Base-by-base conservation (phyloP, 2,329 filamentous ascomycete species). In the Penicillium sp. region DNA sequence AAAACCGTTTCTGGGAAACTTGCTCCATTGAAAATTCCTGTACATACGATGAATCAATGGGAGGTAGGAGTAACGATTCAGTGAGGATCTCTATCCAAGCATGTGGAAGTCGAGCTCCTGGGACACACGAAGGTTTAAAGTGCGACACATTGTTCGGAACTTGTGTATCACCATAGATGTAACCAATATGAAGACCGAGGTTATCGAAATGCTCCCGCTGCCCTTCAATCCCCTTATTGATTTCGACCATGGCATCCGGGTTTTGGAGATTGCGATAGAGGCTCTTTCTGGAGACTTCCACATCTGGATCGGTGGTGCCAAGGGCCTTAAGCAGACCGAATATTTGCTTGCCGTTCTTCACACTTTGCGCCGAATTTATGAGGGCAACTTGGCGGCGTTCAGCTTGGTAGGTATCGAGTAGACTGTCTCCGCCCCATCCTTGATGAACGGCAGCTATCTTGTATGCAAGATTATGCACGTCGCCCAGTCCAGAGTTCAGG, bases 401-500 rank as follows among this genome's bases (percentile, higher is more conserved):
- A 2, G 53, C 33, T 18, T 72, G 58, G 51, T 79, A 79, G 1
- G 67, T 71, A 21, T 72, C 62, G 6, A 78, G 67, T 0, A 76
- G 58, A 9, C 28, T 33, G 39, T 67, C 6, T 16, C 54, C 29
- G 23, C 53, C 56, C 51, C 60, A 48, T 54, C 74, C 69, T 19
- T 74, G 67, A 21, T 73, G 70, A 1, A 75, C 70, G 0, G 69
- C 69, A 5, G 71, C 71, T 6, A 78, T 67, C 57, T 75, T 77
- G 51, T 72, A 75, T 0, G 66, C 78, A 0, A 83, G 71, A 54
- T 83, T 83, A 28, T 79, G 70, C 3, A 78, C 76, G 50, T 83
- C 81, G 6, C 79, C 76, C 4, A 83, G 67, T 0, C 80, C 80
- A 0, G 76, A 77, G 60, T 83, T 83, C 71, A 84, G 78, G 2